Conservation (phyloP, 1,284 basidiomycete genomes). For the Volvariella volvacea region DNA sequence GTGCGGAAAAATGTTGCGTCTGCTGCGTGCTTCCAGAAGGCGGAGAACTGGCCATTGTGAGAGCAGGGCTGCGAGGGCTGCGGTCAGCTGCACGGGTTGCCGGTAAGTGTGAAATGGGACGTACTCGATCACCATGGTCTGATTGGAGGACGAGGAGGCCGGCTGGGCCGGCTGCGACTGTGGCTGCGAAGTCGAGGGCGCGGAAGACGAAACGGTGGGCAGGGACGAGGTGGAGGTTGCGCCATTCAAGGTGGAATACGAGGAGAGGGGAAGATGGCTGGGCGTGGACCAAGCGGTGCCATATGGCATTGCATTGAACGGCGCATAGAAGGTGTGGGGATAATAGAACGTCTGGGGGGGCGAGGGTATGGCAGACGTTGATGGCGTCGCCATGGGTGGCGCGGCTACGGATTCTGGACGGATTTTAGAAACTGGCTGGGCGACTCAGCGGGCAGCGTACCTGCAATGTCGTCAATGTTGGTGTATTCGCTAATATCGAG, state of each 20-base stretch:
- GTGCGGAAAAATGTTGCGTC: constrained; percentile 27
- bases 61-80: constrained; percentile 31
- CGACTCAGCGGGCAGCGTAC: constrained; percentile 16
- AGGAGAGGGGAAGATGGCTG: constrained; percentile 55
- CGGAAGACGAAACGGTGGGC: constrained; percentile 11
- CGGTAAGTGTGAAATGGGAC: constrained; percentile 14
- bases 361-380: constrained; percentile 28
- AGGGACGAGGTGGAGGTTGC: constrained; percentile 40
- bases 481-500: constrained; percentile 35
- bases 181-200: constrained; percentile 13
- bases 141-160: constrained; percentile 9
- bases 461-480: constrained; percentile 29
- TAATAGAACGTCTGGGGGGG: constrained; percentile 25
- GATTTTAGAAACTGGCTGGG: not conserved
- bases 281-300: constrained; percentile 39
- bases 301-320: constrained; percentile 50
- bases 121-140: constrained; percentile 45
- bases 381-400: constrained; percentile 21
- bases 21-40: constrained; percentile 21
- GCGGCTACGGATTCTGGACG: not conserved
- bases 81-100: constrained; percentile 6
- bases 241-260: constrained; percentile 68
- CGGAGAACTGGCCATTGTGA: constrained; percentile 39
- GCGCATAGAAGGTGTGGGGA: constrained; percentile 31
- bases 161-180: constrained; percentile 16